phyloP scores from a whole-genome alignment of 2,329 filamentous ascomycete genomes.

The Teratosphaeriaceae sp. region DNA sequence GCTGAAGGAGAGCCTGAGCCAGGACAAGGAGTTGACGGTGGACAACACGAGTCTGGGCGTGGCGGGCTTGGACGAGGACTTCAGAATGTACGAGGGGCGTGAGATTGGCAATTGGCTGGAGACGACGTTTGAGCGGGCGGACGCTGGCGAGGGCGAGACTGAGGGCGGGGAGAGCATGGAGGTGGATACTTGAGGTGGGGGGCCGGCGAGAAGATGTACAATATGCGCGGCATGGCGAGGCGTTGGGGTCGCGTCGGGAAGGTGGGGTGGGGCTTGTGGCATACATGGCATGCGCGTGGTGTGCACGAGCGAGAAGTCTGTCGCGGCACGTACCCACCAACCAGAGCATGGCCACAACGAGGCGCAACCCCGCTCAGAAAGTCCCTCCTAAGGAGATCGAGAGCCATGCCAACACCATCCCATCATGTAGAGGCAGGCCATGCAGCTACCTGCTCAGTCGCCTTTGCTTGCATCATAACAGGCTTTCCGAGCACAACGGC shows the following conservation, averaged over 20 bases:
- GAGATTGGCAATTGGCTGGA: conserved; percentile 84
- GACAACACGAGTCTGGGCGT: conserved; percentile 94
- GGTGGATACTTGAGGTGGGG: conserved; percentile 19
- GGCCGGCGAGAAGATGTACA: not conserved
- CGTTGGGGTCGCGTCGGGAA: not conserved
- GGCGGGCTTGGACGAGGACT: conserved; percentile 79
- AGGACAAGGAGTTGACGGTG: conserved; percentile 95
- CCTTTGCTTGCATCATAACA: too few species aligned
- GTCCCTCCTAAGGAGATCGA: too few species aligned
- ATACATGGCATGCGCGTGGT: too few species aligned
- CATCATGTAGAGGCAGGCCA: too few species aligned
- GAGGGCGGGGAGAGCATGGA: conserved; percentile 27
- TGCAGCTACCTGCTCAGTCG: too few species aligned
- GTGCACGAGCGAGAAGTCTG: too few species aligned
- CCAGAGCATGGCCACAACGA: too few species aligned
- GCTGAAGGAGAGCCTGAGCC: conserved; percentile 88
- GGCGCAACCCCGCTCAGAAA: too few species aligned
- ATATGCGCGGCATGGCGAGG: not conserved
- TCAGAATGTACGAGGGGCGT: conserved; percentile 85
- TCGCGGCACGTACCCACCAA: too few species aligned
- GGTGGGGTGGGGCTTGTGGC: too few species aligned
- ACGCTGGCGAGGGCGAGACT: conserved; percentile 27
- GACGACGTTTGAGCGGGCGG: conserved; percentile 46
- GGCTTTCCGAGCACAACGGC: too few species aligned
- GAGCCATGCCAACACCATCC: too few species aligned